Conservation (phyloP, 176 grass and related monocot genomes). For the Aegilops speltoides region DNA sequence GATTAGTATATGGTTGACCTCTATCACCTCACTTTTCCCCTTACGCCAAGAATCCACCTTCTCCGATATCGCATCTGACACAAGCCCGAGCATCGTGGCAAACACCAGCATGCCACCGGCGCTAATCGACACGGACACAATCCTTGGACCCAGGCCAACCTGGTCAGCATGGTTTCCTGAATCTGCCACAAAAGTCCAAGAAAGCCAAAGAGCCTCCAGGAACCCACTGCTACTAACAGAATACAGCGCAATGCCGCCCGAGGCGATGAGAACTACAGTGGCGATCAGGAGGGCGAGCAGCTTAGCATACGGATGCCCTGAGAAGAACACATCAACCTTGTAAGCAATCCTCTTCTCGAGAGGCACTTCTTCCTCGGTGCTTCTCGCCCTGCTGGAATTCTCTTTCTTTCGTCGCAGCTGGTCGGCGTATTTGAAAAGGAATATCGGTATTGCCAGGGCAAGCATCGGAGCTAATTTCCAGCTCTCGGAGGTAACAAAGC, state of each 20-base stretch:
- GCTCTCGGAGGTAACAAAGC: conserved; percentile 26
- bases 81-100: conserved; percentile 96
- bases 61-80: conserved; percentile 98
- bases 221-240: conserved; percentile 67
- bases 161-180: conserved; percentile 97
- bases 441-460: conserved; percentile 45
- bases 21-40: conserved; percentile 97
- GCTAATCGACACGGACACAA: conserved; percentile 89
- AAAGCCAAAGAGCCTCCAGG: conserved; percentile 93
- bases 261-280: conserved; percentile 80
- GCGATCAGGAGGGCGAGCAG: conserved; percentile 82
- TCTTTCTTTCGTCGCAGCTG: conserved; percentile 38
- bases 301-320: conserved; percentile 88
- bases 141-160: conserved; percentile 74
- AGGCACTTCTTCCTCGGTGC: conserved; percentile 66
- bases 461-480: conserved; percentile 46
- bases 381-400: conserved; percentile 13
- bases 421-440: conserved; percentile 66
- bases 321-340: conserved; percentile 92
- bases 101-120: conserved; percentile 97
- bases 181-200: conserved; percentile 99
- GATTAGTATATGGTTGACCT: conserved; percentile 93
- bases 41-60: conserved; percentile 99
- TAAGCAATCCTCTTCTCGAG: conserved; percentile 95
- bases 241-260: conserved; percentile 74